Conservation (phyloP, 495 filamentous ascomycete genomes). For the Venustampulla echinocandica region DNA sequence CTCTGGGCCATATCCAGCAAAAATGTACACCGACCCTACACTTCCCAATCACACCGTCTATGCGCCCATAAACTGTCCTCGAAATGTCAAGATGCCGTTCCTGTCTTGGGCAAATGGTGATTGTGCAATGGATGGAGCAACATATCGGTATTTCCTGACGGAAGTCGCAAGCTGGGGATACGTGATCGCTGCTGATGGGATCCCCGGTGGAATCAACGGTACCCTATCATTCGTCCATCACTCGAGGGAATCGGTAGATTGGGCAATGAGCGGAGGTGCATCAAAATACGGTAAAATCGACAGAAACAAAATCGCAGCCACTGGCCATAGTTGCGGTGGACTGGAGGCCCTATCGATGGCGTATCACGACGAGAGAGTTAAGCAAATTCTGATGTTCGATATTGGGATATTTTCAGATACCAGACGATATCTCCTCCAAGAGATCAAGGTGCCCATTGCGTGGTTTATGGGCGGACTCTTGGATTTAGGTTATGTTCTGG, state of each 20-base stretch:
- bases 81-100: slow-evolving; percentile 1
- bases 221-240: background rate
- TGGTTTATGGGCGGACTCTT: slow-evolving; percentile 7
- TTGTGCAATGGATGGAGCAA: slow-evolving; percentile 3
- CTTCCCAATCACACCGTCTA: slow-evolving; percentile 11
- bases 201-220: background rate
- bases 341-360: slow-evolving; percentile 4
- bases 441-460: slow-evolving; percentile 5
- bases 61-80: slow-evolving; percentile 1
- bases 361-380: slow-evolving; percentile 8
- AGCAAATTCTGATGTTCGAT: slow-evolving; percentile 7
- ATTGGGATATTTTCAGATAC: slow-evolving; percentile 7
- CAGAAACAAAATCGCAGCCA: slow-evolving; percentile 5
- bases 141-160: slow-evolving; percentile 2
- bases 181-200: slow-evolving; percentile 7
- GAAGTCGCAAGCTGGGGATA: slow-evolving; percentile 7
- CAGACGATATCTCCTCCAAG: slow-evolving; percentile 3
- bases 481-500: slow-evolving; percentile 1
- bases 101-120: slow-evolving; percentile 4
- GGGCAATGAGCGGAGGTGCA: background rate
- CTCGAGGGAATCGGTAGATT: slow-evolving; percentile 2
- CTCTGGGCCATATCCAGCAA: slow-evolving; percentile 22
- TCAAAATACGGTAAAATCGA: slow-evolving; percentile 10
- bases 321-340: slow-evolving; percentile 12
- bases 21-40: background rate